A percentile compares a stretch with the other conserved stretches of the same genome.
These are phyloP conservation scores for Dryas octopetala DNA, from an alignment of 306 rosid species.

Conservation along the genomic window DNA sequence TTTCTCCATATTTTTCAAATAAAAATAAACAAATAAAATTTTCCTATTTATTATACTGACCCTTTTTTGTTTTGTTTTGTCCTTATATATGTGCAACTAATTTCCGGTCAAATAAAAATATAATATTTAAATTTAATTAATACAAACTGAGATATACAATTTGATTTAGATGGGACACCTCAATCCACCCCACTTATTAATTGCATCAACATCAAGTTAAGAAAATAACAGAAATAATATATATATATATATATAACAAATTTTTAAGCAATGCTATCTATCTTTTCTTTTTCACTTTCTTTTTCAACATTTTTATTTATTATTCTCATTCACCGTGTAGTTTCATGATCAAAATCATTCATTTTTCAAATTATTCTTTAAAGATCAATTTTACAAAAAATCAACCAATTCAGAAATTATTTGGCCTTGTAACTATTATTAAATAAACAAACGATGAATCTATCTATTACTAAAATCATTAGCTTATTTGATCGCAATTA, in stretches of 20 bases:
- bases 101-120: neutral
- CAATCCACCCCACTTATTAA: neutral
- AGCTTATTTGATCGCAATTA: no score
- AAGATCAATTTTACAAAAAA: no score
- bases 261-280: no score
- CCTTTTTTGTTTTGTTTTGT: neutral
- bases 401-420: no score
- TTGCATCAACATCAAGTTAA: constrained; percentile 5
- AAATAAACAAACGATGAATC: no score
- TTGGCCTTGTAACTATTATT: no score
- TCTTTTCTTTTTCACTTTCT: no score
- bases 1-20: neutral
- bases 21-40: neutral
- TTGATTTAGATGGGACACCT: neutral
- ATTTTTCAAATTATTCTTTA: no score
- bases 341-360: no score
- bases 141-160: neutral
- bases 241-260: neutral
- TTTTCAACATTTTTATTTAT: no score
- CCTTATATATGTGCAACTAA: neutral
- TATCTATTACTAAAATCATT: no score
- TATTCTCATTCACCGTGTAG: no score
- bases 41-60: neutral
- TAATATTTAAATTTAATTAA: neutral
- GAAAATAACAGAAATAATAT: neutral